Percentiles rank a stretch among this genome's conserved stretches.
Conservation (phyloP, 139 green algal genomes). For the Tetraselmis chui region DNA sequence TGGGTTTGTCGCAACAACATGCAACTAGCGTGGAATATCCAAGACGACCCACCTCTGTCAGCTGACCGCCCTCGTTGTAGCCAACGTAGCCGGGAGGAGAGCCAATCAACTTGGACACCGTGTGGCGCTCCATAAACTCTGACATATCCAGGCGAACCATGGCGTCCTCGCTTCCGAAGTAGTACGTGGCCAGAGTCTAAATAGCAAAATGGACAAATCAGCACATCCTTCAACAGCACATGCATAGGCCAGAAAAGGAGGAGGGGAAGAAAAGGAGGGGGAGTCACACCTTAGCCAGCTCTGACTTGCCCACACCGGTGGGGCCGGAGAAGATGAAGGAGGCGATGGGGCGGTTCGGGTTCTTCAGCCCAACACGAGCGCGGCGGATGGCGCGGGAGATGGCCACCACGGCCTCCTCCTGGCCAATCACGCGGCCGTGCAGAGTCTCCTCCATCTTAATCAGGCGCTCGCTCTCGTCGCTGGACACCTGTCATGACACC, state of each 20-base stretch:
- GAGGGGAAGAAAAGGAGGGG: too few relatives aligned
- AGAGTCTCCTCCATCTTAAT: slow-evolving; percentile 98
- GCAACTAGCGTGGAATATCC: neutral
- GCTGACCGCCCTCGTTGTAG: slow-evolving; percentile 97
- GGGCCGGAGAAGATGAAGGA: slow-evolving; percentile 93
- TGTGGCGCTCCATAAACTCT: slow-evolving; percentile 99
- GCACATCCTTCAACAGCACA: neutral
- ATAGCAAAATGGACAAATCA: too few relatives aligned
- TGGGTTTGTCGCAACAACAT: neutral
- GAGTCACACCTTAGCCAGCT: slow-evolving; percentile 95
- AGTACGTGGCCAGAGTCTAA: slow-evolving; percentile 95
- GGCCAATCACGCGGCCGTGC: slow-evolving; percentile 90
- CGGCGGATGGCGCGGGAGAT: slow-evolving; percentile 88
- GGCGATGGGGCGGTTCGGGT: slow-evolving; percentile 94
- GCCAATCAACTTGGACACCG: slow-evolving; percentile 98
- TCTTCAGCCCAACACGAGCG: slow-evolving; percentile 95
- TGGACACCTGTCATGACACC: too few relatives aligned
- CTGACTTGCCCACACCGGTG: slow-evolving; percentile 92
- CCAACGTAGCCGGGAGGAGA: slow-evolving; percentile 97
- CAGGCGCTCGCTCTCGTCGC: slow-evolving; percentile 89
- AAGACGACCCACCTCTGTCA: slow-evolving; percentile 79
- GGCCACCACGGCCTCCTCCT: slow-evolving; percentile 92
- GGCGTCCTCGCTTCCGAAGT: slow-evolving; percentile 95
- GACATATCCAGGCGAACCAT: slow-evolving; percentile 98
- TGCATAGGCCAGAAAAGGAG: slow-evolving; percentile 23